Conservation (phyloP, 2,329 filamentous ascomycete species). For the Achaetomium macrosporum region DNA sequence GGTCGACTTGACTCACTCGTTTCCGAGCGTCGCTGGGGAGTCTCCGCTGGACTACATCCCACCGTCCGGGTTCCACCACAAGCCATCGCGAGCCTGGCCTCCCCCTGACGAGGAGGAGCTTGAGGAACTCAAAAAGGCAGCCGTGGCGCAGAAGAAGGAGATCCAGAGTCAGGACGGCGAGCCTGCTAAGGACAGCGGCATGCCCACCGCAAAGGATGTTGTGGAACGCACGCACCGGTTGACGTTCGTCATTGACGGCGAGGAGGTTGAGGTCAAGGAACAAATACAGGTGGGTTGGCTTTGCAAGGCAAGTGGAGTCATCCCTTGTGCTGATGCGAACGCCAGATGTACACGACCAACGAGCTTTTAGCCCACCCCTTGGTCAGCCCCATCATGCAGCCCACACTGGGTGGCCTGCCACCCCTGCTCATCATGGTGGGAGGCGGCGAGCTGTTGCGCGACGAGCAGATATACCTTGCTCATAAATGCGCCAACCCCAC, state of each 20-base stretch:
- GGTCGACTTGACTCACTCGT: slow-evolving; percentile 93
- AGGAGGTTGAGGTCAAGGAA: slow-evolving; percentile 70
- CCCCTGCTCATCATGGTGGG: slow-evolving; percentile 82
- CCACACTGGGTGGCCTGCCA: slow-evolving; percentile 82
- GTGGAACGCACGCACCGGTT: slow-evolving; percentile 34
- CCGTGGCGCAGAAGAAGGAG: slow-evolving; percentile 29
- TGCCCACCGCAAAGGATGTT: slow-evolving; percentile 23
- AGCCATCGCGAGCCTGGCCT: slow-evolving; percentile 86
- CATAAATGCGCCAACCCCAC: slow-evolving; percentile 87
- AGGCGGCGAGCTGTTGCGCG: slow-evolving; percentile 80
- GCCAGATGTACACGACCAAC: slow-evolving; percentile 69
- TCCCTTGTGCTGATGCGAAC: slow-evolving; percentile 17
- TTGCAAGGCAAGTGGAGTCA: neutral
- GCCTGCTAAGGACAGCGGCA: slow-evolving; percentile 7
- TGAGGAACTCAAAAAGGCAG: slow-evolving; percentile 45
- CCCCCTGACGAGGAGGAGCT: slow-evolving; percentile 78
- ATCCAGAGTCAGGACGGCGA: slow-evolving; percentile 7
- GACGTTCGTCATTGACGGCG: slow-evolving; percentile 64
- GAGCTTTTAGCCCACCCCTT: slow-evolving; percentile 78
- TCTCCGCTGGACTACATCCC: slow-evolving; percentile 83
- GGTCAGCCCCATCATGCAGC: slow-evolving; percentile 82
- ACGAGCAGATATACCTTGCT: slow-evolving; percentile 91
- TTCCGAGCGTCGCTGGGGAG: slow-evolving; percentile 75
- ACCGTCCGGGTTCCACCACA: slow-evolving; percentile 79
- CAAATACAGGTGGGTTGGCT: slow-evolving; percentile 69